These are phyloP conservation scores for Strobilomyces dryophilus DNA, from an alignment of 768 basidiomycete species.

Conservation along the genomic window DNA sequence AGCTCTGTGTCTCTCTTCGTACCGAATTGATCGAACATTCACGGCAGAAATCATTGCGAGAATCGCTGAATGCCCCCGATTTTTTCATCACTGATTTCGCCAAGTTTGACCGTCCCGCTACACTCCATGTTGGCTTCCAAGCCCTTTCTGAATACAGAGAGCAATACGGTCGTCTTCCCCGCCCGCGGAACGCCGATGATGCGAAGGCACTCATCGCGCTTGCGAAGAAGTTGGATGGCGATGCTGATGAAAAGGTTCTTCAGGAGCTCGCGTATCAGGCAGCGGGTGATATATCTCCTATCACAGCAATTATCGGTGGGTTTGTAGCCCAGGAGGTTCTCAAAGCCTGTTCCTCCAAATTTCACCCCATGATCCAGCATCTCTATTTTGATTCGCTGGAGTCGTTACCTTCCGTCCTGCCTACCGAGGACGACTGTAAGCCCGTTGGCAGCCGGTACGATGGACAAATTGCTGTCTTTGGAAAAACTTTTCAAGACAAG, in stretches of 20 bases:
- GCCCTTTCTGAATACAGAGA: constrained; percentile 78
- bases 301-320: constrained; percentile 92
- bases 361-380: constrained; percentile 93
- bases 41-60: constrained; percentile 84
- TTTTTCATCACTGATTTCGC: constrained; percentile 94
- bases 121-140: constrained; percentile 92
- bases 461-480: constrained; percentile 94
- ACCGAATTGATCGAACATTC: background rate
- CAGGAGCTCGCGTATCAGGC: constrained; percentile 90
- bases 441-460: constrained; percentile 86
- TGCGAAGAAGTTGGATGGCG: constrained; percentile 72
- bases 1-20: constrained; percentile 29
- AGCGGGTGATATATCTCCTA: constrained; percentile 81
- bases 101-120: constrained; percentile 90
- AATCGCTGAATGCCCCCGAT: constrained; percentile 79
- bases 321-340: constrained; percentile 98
- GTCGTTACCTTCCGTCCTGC: constrained; percentile 73
- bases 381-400: constrained; percentile 98
- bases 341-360: constrained; percentile 96
- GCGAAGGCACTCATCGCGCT: constrained; percentile 66
- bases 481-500: constrained; percentile 87
- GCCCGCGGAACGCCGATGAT: constrained; percentile 79
- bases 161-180: constrained; percentile 65
- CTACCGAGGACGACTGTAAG: constrained; percentile 79
- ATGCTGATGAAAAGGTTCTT: constrained; percentile 77